phyloP scores from a whole-genome alignment of 2,329 filamentous ascomycete genomes.

The Balansia obtecta region DNA sequence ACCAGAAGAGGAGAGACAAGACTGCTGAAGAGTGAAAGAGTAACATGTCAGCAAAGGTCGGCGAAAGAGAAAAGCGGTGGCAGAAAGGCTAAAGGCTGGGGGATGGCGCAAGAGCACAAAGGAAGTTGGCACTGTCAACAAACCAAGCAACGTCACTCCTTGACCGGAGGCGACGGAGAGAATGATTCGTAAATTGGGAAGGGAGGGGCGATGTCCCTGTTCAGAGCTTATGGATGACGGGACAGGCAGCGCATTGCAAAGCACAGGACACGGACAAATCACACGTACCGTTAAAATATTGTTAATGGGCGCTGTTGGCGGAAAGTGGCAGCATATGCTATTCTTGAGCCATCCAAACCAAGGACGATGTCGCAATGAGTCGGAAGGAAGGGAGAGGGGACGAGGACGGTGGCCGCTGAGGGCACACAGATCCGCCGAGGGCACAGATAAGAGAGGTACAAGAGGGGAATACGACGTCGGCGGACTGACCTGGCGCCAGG shows the following conservation, averaged over 20 bases:
- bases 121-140: neutral
- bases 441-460: no score
- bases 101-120: neutral
- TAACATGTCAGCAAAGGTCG: neutral
- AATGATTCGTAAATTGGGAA: neutral
- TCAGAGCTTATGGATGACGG: neutral
- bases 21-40: neutral
- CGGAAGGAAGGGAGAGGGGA: neutral
- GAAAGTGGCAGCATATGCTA: slow-evolving; percentile 1
- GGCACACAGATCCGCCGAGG: no score
- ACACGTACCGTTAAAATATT: neutral
- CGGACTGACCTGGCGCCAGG: slow-evolving; percentile 5
- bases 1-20: neutral
- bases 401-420: neutral
- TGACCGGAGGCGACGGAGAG: neutral
- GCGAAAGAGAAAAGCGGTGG: neutral
- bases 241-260: neutral
- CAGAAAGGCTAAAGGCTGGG: no score
- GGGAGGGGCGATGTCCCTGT: neutral
- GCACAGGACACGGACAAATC: neutral
- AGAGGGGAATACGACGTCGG: slow-evolving; percentile 8
- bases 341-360: slow-evolving; percentile 2
- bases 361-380: neutral
- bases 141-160: neutral
- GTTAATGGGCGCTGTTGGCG: neutral